phyloP scores from a whole-genome alignment of 2,329 filamentous ascomycete genomes.

The Stachybotrys echinatus region DNA sequence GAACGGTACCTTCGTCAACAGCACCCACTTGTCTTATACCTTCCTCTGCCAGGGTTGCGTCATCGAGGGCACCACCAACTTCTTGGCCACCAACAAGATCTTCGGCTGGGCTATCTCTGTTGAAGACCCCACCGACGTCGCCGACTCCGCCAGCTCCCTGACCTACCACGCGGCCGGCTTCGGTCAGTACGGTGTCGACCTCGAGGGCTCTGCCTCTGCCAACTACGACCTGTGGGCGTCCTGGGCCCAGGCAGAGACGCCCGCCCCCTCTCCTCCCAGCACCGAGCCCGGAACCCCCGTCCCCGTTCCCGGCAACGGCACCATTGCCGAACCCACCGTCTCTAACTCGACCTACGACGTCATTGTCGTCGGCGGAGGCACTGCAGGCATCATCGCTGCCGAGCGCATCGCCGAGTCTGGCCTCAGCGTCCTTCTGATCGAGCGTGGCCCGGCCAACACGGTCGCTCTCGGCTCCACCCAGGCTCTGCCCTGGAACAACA shows the following conservation, averaged over 20 bases:
- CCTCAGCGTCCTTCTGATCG: constrained; percentile 16
- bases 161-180: constrained; percentile 35
- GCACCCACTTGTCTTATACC: constrained; percentile 47
- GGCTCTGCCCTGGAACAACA: constrained; percentile 15
- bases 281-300: constrained; percentile 7
- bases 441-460: constrained; percentile 18
- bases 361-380: constrained; percentile 18
- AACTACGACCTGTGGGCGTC: constrained; percentile 17
- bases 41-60: constrained; percentile 46
- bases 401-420: constrained; percentile 17
- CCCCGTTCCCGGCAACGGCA: constrained; percentile 9
- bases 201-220: constrained; percentile 26
- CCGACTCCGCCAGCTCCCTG: constrained; percentile 24
- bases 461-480: constrained; percentile 14
- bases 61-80: constrained; percentile 23
- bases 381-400: constrained; percentile 18
- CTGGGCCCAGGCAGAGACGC: constrained; percentile 14
- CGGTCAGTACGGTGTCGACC: constrained; percentile 26
- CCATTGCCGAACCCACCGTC: constrained; percentile 8
- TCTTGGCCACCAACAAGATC: constrained; percentile 19
- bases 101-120: constrained; percentile 35
- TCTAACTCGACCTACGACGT: constrained; percentile 18
- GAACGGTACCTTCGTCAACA: constrained; percentile 46
- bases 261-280: constrained; percentile 6
- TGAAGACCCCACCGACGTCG: constrained; percentile 21